Evolutionary conservation across 805 yeast species (phyloP).

Genomic region (Blastobotrys mokoenaii): DNA sequence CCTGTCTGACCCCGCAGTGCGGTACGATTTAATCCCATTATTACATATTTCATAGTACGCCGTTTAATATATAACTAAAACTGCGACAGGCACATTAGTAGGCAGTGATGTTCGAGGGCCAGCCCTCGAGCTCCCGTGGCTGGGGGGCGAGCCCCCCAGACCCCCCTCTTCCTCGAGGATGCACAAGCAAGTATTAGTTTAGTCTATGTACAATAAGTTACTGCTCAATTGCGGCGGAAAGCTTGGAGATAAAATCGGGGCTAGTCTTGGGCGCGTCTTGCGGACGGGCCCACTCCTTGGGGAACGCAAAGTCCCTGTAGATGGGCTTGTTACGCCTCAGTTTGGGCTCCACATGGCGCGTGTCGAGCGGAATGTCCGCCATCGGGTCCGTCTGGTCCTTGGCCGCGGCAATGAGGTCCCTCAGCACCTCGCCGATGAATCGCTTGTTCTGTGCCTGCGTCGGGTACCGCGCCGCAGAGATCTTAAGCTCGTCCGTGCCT

Average conservation of each 20-base stretch:
- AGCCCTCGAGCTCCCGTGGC: no score
- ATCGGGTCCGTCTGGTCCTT: slow-evolving; percentile 56
- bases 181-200: background rate
- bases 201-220: background rate
- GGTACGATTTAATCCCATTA: no score
- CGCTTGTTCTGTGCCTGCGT: slow-evolving; percentile 85
- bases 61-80: no score
- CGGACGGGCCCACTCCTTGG: slow-evolving; percentile 71
- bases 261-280: slow-evolving; percentile 55
- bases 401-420: slow-evolving; percentile 53
- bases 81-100: no score
- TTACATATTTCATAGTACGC: no score
- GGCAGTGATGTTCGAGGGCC: no score
- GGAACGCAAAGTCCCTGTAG: slow-evolving; percentile 43
- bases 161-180: background rate
- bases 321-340: slow-evolving; percentile 35
- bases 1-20: background rate
- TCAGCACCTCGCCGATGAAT: slow-evolving; percentile 55
- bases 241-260: slow-evolving; percentile 18
- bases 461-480: slow-evolving; percentile 55
- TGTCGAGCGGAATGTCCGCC: slow-evolving; percentile 74
- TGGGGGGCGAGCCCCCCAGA: no score
- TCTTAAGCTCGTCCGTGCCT: slow-evolving; percentile 48
- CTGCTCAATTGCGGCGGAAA: background rate
- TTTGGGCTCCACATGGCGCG: slow-evolving; percentile 51